Evolutionary conservation across 2,329 filamentous ascomycete genomes (phyloP).

Genomic region (Xylariaceae sp.): DNA sequence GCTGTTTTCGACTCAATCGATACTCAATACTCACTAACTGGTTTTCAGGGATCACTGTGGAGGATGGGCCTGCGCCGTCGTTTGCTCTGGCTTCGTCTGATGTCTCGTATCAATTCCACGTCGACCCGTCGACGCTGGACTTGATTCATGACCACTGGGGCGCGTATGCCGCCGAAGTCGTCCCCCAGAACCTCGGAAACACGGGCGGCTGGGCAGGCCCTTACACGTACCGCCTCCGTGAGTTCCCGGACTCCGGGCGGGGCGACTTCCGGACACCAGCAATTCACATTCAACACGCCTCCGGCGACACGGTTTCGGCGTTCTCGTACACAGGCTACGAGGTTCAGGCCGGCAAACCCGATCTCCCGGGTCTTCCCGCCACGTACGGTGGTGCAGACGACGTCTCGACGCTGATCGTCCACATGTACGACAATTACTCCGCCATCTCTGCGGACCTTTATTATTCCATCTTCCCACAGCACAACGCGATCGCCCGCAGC

Average conservation of each 20-base stretch:
- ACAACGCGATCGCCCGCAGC: constrained; percentile 59
- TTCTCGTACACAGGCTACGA: constrained; percentile 56
- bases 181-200: constrained; percentile 42
- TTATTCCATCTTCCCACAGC: constrained; percentile 60
- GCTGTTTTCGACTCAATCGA: constrained; percentile 4
- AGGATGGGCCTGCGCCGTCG: constrained; percentile 24
- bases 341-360: constrained; percentile 53
- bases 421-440: constrained; percentile 56
- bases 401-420: constrained; percentile 56
- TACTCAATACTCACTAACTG: constrained; percentile 10
- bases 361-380: constrained; percentile 52
- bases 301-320: constrained; percentile 55
- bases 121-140: constrained; percentile 52
- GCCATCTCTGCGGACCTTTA: constrained; percentile 54
- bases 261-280: constrained; percentile 61
- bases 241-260: constrained; percentile 61
- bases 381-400: constrained; percentile 54
- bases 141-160: constrained; percentile 60
- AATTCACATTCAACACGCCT: constrained; percentile 55
- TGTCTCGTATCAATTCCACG: constrained; percentile 61
- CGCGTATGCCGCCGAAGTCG: constrained; percentile 49
- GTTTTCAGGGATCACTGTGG: constrained; percentile 28
- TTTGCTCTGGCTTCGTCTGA: constrained; percentile 29
- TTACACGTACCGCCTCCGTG: constrained; percentile 50
- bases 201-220: constrained; percentile 52